A percentile compares a stretch with the other conserved stretches of the same genome.
These are phyloP conservation scores for Paramyrothecium roridum DNA, from an alignment of 2,329 filamentous ascomycete species.

Conservation along the genomic window DNA sequence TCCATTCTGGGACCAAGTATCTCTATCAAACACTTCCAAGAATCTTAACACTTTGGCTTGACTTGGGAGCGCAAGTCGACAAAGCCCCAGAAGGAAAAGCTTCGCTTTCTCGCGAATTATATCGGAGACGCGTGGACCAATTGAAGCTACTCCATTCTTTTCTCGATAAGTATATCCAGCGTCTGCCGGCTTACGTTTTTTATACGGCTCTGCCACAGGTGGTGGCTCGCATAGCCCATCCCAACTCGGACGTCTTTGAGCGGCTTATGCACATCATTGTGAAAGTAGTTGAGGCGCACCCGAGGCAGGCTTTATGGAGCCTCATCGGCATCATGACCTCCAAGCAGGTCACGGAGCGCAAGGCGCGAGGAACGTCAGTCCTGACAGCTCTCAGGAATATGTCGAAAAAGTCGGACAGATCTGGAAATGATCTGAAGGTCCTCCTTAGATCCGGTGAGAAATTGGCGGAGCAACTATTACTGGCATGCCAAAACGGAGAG, in stretches of 20 bases:
- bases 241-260: conserved; percentile 73
- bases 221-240: conserved; percentile 91
- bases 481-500: conserved; percentile 73
- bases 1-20: conserved; percentile 90
- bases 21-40: conserved; percentile 92
- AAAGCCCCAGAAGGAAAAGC: conserved; percentile 55
- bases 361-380: conserved; percentile 48
- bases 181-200: conserved; percentile 73
- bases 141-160: conserved; percentile 70
- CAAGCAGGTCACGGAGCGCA: conserved; percentile 65
- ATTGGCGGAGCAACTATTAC: conserved; percentile 76
- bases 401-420: conserved; percentile 49
- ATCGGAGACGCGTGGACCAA: conserved; percentile 57
- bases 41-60: conserved; percentile 89
- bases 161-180: conserved; percentile 73
- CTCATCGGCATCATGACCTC: conserved; percentile 84
- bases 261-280: conserved; percentile 76
- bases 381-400: conserved; percentile 45
- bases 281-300: conserved; percentile 83
- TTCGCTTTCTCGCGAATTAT: conserved; percentile 49
- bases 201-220: conserved; percentile 87
- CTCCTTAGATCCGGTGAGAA: conserved; percentile 78
- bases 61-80: conserved; percentile 76
- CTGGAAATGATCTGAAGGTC: conserved; percentile 59
- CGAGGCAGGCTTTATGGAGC: conserved; percentile 89